Base-by-base conservation (phyloP, 306 rosid species). In the Prunus dulcis region DNA sequence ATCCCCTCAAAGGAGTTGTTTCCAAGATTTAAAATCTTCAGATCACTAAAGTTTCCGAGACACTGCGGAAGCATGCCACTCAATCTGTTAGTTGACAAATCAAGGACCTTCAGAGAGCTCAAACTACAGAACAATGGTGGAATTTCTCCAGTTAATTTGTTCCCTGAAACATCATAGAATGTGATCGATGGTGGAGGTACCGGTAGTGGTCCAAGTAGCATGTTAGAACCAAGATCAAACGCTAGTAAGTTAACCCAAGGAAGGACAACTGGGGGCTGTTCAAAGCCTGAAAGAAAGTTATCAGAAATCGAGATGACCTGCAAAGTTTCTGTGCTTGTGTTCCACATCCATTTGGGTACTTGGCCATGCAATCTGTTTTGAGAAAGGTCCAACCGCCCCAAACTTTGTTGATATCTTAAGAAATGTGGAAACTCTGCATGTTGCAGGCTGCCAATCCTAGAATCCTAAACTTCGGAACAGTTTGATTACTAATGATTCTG, bases 381-480 rank as follows among this genome's bases (percentile, higher is more conserved):
- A 0, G 3, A 0, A 20, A 76, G 79, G 0, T 1, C 1, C 30
- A 65, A 34, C 3, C 0, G 0, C 4, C 0, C 2, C 45, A 76
- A 3, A 1, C 6, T 18, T 52, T 6, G 11, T 18, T 52, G 79
- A 23, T 38, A 15, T 17, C 56, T 66, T 6, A 41, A 14, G 11
- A 66, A 23, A 18, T 5, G 6, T 1, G 23, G 57, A 8, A 76
- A 53, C 22, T 27, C 28, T 12, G 2, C 0, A 76, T 34, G 60
- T 76, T 28, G 62, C 58, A 76, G 3, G 25, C 1, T 6, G n/a
- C 4, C 67, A 13, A 0, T 0, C 38, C 1, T 5, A 52, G 9
- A 0, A 34, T 0, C 2, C 1, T 0, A 23, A 64, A 51, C 27
- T 52, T 8, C 3, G 65, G 52, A 75, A 41, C 4, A 43, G 57